Evolutionary conservation across 441 rosid species (phyloP), one percentile per base, ranked within the genome.

Genomic region (Erysimum pusillum): DNA sequence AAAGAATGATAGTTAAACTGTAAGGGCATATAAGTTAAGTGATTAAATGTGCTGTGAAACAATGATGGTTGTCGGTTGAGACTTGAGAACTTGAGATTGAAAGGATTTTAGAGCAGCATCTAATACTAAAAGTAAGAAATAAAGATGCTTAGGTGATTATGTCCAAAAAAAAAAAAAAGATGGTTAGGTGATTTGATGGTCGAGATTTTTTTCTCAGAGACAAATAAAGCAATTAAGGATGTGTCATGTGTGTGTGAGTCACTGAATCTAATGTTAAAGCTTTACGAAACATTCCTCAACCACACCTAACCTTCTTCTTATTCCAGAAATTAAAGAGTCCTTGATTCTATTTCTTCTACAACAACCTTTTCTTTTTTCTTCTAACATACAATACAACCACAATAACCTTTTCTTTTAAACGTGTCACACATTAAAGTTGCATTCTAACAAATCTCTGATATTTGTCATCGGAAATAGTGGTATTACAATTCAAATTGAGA

Each of bases 211-310:
- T 20, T 12, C 7, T 42, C n/a, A 20, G 4, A 20, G 2, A 32
- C 25, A 39, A 44, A 58, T 46, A 75, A 67, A 42, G 42, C 10
- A 12, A 44, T 38, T 15, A 58, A 65, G 62, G 72, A 70, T 49
- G 48, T 41, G 54, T 58, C 63, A 32, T 71, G 51, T 42, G 28
- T 48, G 52, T 52, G 79, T 54, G 46, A 70, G 62, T 20, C 48
- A 72, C 77, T 34, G 0, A 66, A 49, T 35, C 51, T 51, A 60
- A 67, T 73, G 60, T 67, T 35, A 61, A 61, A 73, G 65, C 77
- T 73, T 67, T 72, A 78, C 28, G 60, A 36, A 78, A 78, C 77
- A 78, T 73, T 78, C 77, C 31, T 52, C 28, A 64, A 34, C 22
- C 44, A 41, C 44, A 77, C 57, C 74, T 41, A 77, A 71, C n/a